phyloP scores from a whole-genome alignment of 140 eudicot species.

The Oenanthe javanica region DNA sequence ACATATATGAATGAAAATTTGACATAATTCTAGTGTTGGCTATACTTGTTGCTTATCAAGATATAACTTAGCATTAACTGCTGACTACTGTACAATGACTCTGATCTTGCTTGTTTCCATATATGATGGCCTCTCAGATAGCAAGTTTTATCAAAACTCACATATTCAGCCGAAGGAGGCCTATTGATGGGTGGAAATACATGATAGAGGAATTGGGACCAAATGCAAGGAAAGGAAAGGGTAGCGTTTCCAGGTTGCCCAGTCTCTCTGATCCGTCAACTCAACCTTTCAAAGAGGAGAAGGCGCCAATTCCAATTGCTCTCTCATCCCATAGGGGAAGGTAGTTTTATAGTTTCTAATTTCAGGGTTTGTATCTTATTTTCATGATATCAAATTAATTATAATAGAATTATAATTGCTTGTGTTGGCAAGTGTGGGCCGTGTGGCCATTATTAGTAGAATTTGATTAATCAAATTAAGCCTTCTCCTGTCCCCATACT shows the following conservation, averaged over 20 bases:
- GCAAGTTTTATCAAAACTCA: constrained; percentile 94
- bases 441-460: not conserved
- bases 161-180: constrained; percentile 93
- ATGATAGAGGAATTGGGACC: constrained; percentile 97
- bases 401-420: not conserved
- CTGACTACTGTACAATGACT: not conserved
- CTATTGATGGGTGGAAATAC: constrained; percentile 98
- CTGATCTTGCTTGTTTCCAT: not conserved
- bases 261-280: constrained; percentile 81
- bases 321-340: constrained; percentile 32
- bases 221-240: constrained; percentile 84
- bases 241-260: constrained; percentile 70
- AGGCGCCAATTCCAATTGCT: constrained; percentile 21
- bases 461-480: not conserved
- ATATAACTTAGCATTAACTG: not conserved
- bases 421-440: not conserved
- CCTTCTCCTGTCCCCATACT: not conserved
- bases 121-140: constrained; percentile 40
- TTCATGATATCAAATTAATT: not conserved
- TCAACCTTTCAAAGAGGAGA: constrained; percentile 83
- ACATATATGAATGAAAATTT: not conserved
- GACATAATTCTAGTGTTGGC: not conserved
- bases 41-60: not conserved
- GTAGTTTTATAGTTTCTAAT: constrained; percentile 7
- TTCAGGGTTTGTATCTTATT: not conserved